These are phyloP conservation scores for Aureobasidium sp. DNA, from an alignment of 2,329 filamentous ascomycete genomes.

Conservation along the genomic window DNA sequence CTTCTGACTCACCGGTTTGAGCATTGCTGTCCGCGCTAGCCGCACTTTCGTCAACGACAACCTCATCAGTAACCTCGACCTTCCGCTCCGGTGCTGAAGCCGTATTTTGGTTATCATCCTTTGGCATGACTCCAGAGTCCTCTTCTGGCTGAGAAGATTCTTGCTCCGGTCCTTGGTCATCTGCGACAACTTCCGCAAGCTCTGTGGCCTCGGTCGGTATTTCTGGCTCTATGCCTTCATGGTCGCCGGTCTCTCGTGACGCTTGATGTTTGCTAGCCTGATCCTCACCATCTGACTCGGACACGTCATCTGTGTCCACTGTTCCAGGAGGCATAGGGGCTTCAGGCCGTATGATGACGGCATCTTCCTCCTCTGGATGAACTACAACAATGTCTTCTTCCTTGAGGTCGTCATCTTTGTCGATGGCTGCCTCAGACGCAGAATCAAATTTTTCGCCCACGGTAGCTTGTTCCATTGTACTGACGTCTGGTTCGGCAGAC, in stretches of 20 bases:
- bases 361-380: neutral
- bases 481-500: neutral
- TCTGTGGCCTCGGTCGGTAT: neutral
- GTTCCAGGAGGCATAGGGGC: neutral
- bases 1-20: neutral
- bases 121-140: neutral
- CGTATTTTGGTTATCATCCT: neutral
- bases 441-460: neutral
- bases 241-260: neutral
- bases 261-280: neutral
- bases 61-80: neutral
- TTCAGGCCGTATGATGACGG: neutral
- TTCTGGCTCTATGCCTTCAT: neutral
- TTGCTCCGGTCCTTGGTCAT: neutral
- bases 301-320: fast-evolving
- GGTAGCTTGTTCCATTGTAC: neutral
- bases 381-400: no score
- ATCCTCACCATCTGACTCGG: neutral
- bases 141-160: neutral
- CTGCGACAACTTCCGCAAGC: neutral
- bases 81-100: neutral
- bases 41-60: neutral
- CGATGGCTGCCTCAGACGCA: neutral
- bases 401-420: neutral
- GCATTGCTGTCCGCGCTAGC: neutral